Evolutionary conservation across 192 early-diverging fungal genomes (phyloP).

Genomic region (Phlyctochytrium bullatum): DNA sequence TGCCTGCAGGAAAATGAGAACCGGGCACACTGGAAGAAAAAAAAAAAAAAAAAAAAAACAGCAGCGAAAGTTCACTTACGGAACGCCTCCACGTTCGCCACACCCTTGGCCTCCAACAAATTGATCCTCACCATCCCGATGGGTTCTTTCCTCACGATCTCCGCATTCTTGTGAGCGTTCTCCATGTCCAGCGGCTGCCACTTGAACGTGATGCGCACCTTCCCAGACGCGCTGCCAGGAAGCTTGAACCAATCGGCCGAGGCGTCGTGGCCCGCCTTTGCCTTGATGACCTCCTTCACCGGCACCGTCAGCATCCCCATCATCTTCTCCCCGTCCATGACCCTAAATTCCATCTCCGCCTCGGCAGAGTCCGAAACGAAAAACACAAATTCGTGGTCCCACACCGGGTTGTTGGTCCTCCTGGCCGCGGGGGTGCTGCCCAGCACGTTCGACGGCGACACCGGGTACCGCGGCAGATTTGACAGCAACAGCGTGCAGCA

Average conservation of each 20-base stretch:
- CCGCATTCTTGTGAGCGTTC: conserved; percentile 45
- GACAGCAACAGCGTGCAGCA: conserved; percentile 39
- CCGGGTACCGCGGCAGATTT: conserved; percentile 12
- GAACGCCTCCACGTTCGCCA: conserved; percentile 83
- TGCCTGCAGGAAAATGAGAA: too few species aligned
- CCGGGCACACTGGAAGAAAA: too few species aligned
- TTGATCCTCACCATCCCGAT: conserved; percentile 80
- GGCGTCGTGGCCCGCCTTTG: conserved; percentile 16
- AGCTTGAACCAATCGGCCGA: conserved; percentile 66
- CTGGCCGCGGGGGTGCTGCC: conserved; percentile 62
- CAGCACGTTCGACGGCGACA: conserved; percentile 1
- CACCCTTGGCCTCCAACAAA: conserved; percentile 65
- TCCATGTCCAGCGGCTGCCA: conserved; percentile 84
- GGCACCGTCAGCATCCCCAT: conserved; percentile 44
- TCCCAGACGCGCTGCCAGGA: conserved; percentile 44
- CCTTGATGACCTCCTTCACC: conserved; percentile 41
- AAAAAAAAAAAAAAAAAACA: too few species aligned
- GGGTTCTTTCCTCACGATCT: conserved; percentile 51
- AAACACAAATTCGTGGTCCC: conserved; percentile 63
- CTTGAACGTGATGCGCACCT: conserved; percentile 60
- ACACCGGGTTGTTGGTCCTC: conserved; percentile 76
- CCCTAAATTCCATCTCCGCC: conserved; percentile 58
- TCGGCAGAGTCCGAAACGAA: conserved; percentile 70
- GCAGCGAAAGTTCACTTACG: too few species aligned
- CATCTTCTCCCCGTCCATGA: conserved; percentile 52